A percentile compares a stretch with the other conserved stretches of the same genome.
Evolutionary conservation across 1,139 yeast species (phyloP).

Genomic region (Citeromyces siamensis): DNA sequence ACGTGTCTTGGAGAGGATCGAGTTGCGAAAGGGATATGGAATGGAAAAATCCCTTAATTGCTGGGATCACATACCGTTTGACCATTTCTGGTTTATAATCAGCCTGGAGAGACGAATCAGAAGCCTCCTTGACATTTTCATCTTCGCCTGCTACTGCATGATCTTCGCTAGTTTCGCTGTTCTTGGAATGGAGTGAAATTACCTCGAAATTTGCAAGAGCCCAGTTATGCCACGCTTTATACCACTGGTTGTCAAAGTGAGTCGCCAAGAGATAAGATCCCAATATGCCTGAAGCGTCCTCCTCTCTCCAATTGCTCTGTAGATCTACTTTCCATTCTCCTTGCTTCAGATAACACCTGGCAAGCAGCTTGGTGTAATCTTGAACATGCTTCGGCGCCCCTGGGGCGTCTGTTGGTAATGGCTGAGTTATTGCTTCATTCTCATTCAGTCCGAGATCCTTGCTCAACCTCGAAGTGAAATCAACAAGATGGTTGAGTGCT

Average conservation of each 20-base stretch:
- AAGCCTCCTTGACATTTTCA: constrained; percentile 11
- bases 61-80: constrained; percentile 85
- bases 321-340: constrained; percentile 96
- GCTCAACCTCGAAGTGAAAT: constrained; percentile 85
- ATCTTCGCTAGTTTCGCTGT: constrained; percentile 16
- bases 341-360: constrained; percentile 91
- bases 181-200: constrained; percentile 40
- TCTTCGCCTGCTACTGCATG: constrained; percentile 15
- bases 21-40: constrained; percentile 83
- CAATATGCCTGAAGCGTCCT: constrained; percentile 68
- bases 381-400: constrained; percentile 68
- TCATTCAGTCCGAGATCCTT: constrained; percentile 73
- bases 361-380: constrained; percentile 77
- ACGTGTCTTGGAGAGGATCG: constrained; percentile 84
- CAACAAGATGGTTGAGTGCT: constrained; percentile 76
- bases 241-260: constrained; percentile 88
- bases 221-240: constrained; percentile 99
- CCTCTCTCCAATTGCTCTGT: constrained; percentile 65
- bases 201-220: constrained; percentile 96
- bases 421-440: constrained; percentile 78
- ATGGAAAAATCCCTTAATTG: constrained; percentile 90
- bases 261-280: constrained; percentile 92
- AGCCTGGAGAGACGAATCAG: constrained; percentile 5
- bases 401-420: constrained; percentile 67
- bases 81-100: constrained; percentile 35